Evolutionary conservation across 164 flowering plant species (phyloP).

Genomic region (Nelumbo lutea): DNA sequence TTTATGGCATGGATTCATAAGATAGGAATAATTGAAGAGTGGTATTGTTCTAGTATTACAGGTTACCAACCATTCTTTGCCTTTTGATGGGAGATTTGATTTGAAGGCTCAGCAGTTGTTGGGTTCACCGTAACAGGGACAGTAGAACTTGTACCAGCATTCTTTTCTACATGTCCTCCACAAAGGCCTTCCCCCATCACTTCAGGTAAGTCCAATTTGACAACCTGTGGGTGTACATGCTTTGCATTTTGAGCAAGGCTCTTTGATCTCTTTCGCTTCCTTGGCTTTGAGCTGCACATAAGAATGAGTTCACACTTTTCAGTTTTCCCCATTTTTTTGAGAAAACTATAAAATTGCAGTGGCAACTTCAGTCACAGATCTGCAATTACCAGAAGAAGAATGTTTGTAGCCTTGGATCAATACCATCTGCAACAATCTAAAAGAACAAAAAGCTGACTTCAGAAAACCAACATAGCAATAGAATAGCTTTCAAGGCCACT

Average conservation of each 20-base stretch:
- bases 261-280: slow-evolving; percentile 40
- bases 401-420: slow-evolving; percentile 55
- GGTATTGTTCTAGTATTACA: background rate
- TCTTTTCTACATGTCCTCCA: slow-evolving; percentile 29
- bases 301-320: background rate
- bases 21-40: background rate
- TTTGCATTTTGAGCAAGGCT: slow-evolving; percentile 29
- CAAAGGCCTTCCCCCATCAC: slow-evolving; percentile 28
- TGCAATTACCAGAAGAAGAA: slow-evolving; percentile 63
- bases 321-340: background rate
- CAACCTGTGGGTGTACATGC: slow-evolving; percentile 45
- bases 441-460: background rate
- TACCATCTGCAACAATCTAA: slow-evolving; percentile 66
- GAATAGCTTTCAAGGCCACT: background rate
- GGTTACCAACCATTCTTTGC: slow-evolving; percentile 12
- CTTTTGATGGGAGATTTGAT: slow-evolving; percentile 8
- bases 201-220: slow-evolving; percentile 46
- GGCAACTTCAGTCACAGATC: background rate
- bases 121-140: slow-evolving; percentile 13
- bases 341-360: background rate
- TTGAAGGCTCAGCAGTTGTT: slow-evolving; percentile 15
- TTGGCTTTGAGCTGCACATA: slow-evolving; percentile 52
- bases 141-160: slow-evolving; percentile 34
- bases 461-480: background rate
- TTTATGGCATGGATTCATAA: background rate